These are phyloP conservation scores for Helicosporidium sp. DNA, from an alignment of 139 green algal species.

Conservation along the genomic window DNA sequence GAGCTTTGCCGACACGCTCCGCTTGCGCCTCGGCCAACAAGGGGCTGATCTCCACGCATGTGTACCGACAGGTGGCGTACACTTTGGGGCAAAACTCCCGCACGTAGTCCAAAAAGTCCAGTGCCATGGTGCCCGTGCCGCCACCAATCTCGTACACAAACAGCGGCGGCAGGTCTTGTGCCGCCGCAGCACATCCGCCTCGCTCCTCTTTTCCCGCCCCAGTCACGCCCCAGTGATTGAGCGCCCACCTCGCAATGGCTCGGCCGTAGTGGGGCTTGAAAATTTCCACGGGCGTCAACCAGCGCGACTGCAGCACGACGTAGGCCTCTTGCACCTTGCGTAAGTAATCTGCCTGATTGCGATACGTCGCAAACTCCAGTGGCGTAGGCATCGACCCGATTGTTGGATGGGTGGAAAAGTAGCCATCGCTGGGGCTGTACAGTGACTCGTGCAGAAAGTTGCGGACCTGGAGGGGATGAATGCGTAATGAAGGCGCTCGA, in stretches of 20 bases:
- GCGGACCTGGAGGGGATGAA: constrained; percentile 31
- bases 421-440: constrained; percentile 27
- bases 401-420: constrained; percentile 9
- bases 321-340: constrained; percentile 9
- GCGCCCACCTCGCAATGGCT: constrained; percentile 27
- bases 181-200: not conserved
- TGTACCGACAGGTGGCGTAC: constrained; percentile 43
- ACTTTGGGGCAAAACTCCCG: constrained; percentile 15
- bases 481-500: too few species aligned
- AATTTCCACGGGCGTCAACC: constrained; percentile 63
- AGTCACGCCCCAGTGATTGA: not conserved
- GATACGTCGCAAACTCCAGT: constrained; percentile 12
- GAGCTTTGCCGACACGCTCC: constrained; percentile 19
- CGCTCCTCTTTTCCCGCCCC: not conserved
- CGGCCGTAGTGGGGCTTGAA: constrained; percentile 54
- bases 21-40: constrained; percentile 35
- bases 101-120: constrained; percentile 51
- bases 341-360: constrained; percentile 8
- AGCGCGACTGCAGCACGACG: constrained; percentile 16
- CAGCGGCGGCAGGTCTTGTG: constrained; percentile 16
- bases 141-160: constrained; percentile 59
- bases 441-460: constrained; percentile 54
- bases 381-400: constrained; percentile 12
- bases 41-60: constrained; percentile 44
- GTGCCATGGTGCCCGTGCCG: constrained; percentile 54